A percentile compares a stretch with the other conserved stretches of the same genome.
Evolutionary conservation across 1,139 yeast genomes (phyloP).

Genomic region (Hemisphaericaspora lyxosophila): DNA sequence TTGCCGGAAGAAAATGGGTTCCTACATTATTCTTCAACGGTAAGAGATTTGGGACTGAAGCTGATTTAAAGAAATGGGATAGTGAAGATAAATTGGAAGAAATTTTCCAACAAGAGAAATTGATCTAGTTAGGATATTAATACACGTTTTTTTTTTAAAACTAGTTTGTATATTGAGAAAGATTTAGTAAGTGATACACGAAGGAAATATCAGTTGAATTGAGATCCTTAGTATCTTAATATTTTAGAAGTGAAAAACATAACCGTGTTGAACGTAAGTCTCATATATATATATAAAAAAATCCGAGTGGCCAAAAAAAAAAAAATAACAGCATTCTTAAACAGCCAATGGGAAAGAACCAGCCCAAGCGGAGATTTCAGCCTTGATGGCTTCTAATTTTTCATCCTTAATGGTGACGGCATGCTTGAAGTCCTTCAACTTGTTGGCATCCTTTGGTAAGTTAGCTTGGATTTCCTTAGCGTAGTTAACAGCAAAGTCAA

Average conservation of each 20-base stretch:
- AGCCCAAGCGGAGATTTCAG: conserved; percentile 88
- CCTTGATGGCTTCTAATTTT: conserved; percentile 59
- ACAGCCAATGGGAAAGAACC: conserved; percentile 91
- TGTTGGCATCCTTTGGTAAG: conserved; percentile 85
- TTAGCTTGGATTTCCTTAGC: conserved; percentile 74
- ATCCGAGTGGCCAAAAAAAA: neutral
- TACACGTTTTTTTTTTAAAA: neutral
- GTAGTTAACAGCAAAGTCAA: conserved; percentile 78
- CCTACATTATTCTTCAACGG: conserved; percentile 71
- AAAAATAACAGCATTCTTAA: conserved; percentile 23
- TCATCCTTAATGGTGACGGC: conserved; percentile 70
- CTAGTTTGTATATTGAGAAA: neutral
- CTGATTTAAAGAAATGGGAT: conserved; percentile 48
- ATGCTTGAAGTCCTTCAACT: conserved; percentile 89
- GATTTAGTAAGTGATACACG: neutral
- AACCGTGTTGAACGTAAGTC: conserved; percentile 9
- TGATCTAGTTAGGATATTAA: conserved; percentile 19
- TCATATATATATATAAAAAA: conserved; percentile 5
- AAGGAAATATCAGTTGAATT: conserved; percentile 1
- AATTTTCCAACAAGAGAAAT: conserved; percentile 43
- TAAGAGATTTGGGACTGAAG: conserved; percentile 59
- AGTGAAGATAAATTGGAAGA: conserved; percentile 40
- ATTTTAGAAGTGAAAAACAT: conserved; percentile 8
- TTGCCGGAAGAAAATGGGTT: conserved; percentile 68
- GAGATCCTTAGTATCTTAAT: neutral